Conservation (phyloP, 1,284 basidiomycete genomes). For the Coriolopsis trogii region DNA sequence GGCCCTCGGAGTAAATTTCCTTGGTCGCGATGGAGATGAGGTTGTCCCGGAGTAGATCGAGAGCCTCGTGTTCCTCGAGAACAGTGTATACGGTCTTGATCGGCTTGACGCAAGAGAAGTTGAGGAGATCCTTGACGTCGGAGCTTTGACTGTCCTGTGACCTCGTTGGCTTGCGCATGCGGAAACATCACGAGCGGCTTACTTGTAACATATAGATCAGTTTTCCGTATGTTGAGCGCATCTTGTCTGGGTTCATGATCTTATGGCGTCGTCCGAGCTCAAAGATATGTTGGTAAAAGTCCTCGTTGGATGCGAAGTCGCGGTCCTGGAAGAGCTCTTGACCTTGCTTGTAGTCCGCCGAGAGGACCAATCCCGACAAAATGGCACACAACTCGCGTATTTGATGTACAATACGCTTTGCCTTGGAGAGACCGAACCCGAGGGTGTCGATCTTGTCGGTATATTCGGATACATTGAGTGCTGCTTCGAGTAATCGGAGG, state of each 20-base stretch:
- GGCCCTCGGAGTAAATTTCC: constrained; percentile 75
- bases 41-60: constrained; percentile 73
- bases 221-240: constrained; percentile 86
- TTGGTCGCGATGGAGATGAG: constrained; percentile 72
- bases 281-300: constrained; percentile 77
- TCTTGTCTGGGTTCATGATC: constrained; percentile 85
- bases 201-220: constrained; percentile 82
- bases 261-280: constrained; percentile 83
- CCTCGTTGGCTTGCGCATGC: not conserved
- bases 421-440: constrained; percentile 71
- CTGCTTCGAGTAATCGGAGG: constrained; percentile 79
- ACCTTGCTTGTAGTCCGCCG: constrained; percentile 83
- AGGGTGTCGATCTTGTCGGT: constrained; percentile 85
- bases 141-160: constrained; percentile 74
- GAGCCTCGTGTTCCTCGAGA: constrained; percentile 61
- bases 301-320: constrained; percentile 74
- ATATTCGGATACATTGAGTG: constrained; percentile 79
- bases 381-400: constrained; percentile 84
- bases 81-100: constrained; percentile 73
- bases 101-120: constrained; percentile 72
- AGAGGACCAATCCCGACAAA: constrained; percentile 75
- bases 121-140: constrained; percentile 75
- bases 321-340: constrained; percentile 79
- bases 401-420: constrained; percentile 80
- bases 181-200: constrained; percentile 21